These are phyloP conservation scores for Beverwykella pulmonaria DNA, from an alignment of 495 filamentous ascomycete species.

Conservation along the genomic window DNA sequence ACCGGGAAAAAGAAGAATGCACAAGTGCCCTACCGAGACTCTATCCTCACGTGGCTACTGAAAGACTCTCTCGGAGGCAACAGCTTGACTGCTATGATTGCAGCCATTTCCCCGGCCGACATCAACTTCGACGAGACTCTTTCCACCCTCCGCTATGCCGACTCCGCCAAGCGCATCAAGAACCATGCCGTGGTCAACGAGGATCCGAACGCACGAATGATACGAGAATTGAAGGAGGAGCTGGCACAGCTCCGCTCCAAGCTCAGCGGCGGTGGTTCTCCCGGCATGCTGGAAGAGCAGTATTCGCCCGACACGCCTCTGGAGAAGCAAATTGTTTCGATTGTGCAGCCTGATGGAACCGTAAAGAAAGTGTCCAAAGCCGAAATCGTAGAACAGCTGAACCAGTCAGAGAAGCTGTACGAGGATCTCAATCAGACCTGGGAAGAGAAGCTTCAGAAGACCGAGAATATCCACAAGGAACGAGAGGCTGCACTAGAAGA, in stretches of 20 bases:
- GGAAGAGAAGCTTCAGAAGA: conserved; percentile 95
- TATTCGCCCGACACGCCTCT: conserved; percentile 91
- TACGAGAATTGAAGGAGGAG: conserved; percentile 96
- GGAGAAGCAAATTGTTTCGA: conserved; percentile 94
- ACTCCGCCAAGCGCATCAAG: conserved; percentile 98
- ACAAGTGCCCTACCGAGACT: conserved; percentile 97
- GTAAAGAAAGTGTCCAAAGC: conserved; percentile 97
- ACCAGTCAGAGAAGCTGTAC: conserved; percentile 93
- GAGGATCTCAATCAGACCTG: conserved; percentile 97
- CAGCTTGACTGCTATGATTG: conserved; percentile 99
- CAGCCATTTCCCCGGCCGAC: conserved; percentile 95
- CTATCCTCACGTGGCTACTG: conserved; percentile 91
- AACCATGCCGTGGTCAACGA: conserved; percentile 99
- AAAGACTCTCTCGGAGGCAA: conserved; percentile 98
- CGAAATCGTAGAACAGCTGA: conserved; percentile 95
- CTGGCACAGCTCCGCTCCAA: conserved; percentile 84
- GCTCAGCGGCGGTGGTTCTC: conserved; percentile 62
- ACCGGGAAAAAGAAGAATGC: conserved; percentile 76
- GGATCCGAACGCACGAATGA: conserved; percentile 98
- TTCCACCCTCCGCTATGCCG: conserved; percentile 92
- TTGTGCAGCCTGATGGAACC: conserved; percentile 79
- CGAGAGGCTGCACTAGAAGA: conserved; percentile 94
- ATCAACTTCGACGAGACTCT: conserved; percentile 99
- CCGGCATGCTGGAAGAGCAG: conserved; percentile 65
- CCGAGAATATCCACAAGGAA: conserved; percentile 96